A percentile compares a stretch with the other conserved stretches of the same genome.
phyloP scores from a whole-genome alignment of 768 basidiomycete genomes.

The Agaricus blazei region DNA sequence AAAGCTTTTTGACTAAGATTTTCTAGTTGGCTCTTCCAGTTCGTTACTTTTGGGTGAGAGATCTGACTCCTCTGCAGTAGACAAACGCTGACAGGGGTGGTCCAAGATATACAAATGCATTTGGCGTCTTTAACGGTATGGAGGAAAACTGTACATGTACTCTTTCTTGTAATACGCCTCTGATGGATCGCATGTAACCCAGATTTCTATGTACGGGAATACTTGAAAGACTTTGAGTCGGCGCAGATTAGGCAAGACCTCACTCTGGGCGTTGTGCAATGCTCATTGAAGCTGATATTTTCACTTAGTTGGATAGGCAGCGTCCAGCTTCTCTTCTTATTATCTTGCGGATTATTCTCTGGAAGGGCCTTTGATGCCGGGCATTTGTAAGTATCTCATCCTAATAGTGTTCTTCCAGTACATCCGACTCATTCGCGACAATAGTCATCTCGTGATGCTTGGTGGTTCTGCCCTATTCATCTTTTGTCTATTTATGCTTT shows the following conservation, averaged over 20 bases:
- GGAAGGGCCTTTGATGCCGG: constrained; percentile 50
- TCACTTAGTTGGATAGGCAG: constrained; percentile 38
- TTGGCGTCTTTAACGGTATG: constrained; percentile 29
- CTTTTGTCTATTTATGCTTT: constrained; percentile 43
- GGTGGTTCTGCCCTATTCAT: constrained; percentile 39
- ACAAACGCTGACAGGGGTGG: neutral
- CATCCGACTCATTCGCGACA: neutral
- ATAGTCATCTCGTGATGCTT: constrained; percentile 39
- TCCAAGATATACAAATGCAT: constrained; percentile 31
- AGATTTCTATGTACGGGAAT: constrained; percentile 37
- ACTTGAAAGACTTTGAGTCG: constrained; percentile 28
- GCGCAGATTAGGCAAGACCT: constrained; percentile 30
- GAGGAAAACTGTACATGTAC: constrained; percentile 14
- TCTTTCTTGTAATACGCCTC: constrained; percentile 12
- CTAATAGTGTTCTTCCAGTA: too few relatives aligned
- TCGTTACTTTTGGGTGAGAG: constrained; percentile 37
- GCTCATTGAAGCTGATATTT: neutral
- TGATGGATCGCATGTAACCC: too few relatives aligned
- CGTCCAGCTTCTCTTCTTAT: constrained; percentile 39
- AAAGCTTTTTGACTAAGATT: neutral
- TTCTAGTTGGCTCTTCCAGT: constrained; percentile 36
- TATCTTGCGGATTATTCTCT: constrained; percentile 37
- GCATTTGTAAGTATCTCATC: constrained; percentile 32
- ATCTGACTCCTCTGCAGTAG: neutral
- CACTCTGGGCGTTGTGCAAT: neutral